Conservation (phyloP, 345 rosid species). For the Cardamine occulta region DNA sequence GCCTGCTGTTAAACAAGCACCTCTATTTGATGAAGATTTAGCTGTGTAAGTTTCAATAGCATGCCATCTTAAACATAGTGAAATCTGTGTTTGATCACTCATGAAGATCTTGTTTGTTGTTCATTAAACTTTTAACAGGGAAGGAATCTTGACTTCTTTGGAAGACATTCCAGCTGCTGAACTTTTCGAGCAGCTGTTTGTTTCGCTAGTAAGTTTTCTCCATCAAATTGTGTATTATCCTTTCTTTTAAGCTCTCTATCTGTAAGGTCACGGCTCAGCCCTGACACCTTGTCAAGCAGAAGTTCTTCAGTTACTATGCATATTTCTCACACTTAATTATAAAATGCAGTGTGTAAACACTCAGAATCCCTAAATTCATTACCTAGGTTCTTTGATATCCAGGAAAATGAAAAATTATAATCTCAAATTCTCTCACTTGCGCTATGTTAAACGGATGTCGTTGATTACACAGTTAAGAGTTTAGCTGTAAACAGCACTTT, state of each 20-base stretch:
- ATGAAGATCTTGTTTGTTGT: conserved; percentile 21
- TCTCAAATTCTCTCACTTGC: conserved; percentile 7
- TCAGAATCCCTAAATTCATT: background rate
- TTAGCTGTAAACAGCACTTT: conserved; percentile 10
- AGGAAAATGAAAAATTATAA: background rate
- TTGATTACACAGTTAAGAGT: conserved; percentile 29
- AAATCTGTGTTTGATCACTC: conserved; percentile 22
- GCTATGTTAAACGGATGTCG: background rate
- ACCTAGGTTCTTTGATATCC: background rate
- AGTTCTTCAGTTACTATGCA: background rate
- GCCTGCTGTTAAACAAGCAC: conserved; percentile 91
- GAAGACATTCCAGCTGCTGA: conserved; percentile 75
- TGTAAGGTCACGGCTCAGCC: background rate
- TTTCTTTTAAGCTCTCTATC: background rate
- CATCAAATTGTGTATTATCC: background rate
- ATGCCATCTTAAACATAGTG: conserved; percentile 15
- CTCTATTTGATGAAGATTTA: conserved; percentile 91
- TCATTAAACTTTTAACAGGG: conserved; percentile 53
- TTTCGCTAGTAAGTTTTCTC: conserved; percentile 70
- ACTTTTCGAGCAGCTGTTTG: conserved; percentile 80
- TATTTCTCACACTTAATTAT: background rate
- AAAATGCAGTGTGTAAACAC: conserved; percentile 2
- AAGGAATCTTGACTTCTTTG: conserved; percentile 76
- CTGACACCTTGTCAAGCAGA: conserved; percentile 10
- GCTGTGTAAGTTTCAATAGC: conserved; percentile 72